Conservation (phyloP, 2,329 filamentous ascomycete genomes). For the Pyrenochaeta sp. region DNA sequence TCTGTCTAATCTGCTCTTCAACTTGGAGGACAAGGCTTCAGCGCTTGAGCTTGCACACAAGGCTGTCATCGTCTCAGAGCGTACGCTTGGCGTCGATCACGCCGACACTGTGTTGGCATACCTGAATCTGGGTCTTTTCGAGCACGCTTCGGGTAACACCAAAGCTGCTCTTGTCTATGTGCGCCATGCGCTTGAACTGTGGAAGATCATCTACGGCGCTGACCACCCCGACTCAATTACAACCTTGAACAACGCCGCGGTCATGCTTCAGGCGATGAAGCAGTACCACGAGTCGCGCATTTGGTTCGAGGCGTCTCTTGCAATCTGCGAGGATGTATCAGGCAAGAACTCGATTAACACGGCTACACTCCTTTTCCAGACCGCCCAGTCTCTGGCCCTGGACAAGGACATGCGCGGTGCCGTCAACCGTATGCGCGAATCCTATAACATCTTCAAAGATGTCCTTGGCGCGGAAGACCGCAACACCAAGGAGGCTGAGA, state of each 20-base stretch:
- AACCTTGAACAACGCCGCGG: conserved; percentile 96
- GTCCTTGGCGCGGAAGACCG: conserved; percentile 90
- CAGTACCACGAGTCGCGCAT: conserved; percentile 91
- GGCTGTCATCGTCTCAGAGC: conserved; percentile 93
- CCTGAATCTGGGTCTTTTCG: conserved; percentile 92
- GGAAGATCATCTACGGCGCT: conserved; percentile 95
- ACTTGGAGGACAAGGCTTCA: conserved; percentile 96
- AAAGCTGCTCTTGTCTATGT: conserved; percentile 86
- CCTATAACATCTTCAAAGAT: conserved; percentile 91
- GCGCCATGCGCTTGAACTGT: conserved; percentile 90
- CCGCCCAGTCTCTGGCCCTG: conserved; percentile 93
- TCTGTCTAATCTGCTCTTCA: conserved; percentile 94
- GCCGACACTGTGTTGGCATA: conserved; percentile 95
- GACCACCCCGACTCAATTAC: conserved; percentile 98
- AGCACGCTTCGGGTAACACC: conserved; percentile 92
- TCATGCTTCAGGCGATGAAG: conserved; percentile 97
- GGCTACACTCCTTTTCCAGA: conserved; percentile 94
- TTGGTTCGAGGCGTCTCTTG: conserved; percentile 95
- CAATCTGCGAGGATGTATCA: conserved; percentile 87
- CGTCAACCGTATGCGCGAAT: conserved; percentile 93
- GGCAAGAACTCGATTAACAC: conserved; percentile 91
- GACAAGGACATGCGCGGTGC: conserved; percentile 93
- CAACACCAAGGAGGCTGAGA: conserved; percentile 98
- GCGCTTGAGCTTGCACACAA: conserved; percentile 96
- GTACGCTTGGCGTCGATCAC: conserved; percentile 91